A percentile compares a stretch with the other conserved stretches of the same genome.
phyloP scores from a whole-genome alignment of 1,284 basidiomycete genomes.

The Ganoderma multipileum region DNA sequence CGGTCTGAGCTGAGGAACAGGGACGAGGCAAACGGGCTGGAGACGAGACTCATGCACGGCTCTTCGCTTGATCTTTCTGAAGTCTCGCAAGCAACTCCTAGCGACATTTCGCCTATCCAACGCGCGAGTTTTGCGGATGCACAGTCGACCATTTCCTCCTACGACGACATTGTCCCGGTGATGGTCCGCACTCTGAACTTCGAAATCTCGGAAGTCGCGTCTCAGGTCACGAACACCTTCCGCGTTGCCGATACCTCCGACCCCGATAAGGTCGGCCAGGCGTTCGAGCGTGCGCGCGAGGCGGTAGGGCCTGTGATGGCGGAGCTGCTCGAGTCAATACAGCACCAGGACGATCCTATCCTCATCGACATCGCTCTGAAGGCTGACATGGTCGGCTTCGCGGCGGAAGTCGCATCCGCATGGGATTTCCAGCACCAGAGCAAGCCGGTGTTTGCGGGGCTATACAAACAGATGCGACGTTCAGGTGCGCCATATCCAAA shows the following conservation, averaged over 20 bases:
- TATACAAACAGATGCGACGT: constrained; percentile 31
- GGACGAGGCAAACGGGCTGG: constrained; percentile 17
- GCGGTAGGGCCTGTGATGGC: constrained; percentile 45
- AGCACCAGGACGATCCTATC: constrained; percentile 52
- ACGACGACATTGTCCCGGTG: constrained; percentile 53
- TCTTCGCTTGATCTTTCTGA: not conserved
- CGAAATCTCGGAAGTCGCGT: constrained; percentile 58
- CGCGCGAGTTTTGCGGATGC: constrained; percentile 38
- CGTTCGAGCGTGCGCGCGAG: constrained; percentile 30
- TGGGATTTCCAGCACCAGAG: constrained; percentile 58
- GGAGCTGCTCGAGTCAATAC: constrained; percentile 42
- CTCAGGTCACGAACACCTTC: constrained; percentile 44
- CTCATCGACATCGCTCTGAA: constrained; percentile 61
- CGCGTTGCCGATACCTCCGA: constrained; percentile 22
- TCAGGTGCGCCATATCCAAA: constrained; percentile 18
- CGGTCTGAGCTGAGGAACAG: constrained; percentile 23
- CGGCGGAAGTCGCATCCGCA: constrained; percentile 55
- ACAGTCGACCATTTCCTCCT: constrained; percentile 39
- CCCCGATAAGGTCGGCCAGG: constrained; percentile 16
- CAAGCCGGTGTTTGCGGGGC: constrained; percentile 44
- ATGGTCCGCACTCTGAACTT: constrained; percentile 55
- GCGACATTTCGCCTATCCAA: constrained; percentile 42
- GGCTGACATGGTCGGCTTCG: constrained; percentile 53
- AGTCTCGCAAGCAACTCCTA: not conserved
- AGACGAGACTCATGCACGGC: constrained; percentile 9